Base-by-base conservation (phyloP, 1,139 yeast species). In the Geotrichum bryndzae region DNA sequence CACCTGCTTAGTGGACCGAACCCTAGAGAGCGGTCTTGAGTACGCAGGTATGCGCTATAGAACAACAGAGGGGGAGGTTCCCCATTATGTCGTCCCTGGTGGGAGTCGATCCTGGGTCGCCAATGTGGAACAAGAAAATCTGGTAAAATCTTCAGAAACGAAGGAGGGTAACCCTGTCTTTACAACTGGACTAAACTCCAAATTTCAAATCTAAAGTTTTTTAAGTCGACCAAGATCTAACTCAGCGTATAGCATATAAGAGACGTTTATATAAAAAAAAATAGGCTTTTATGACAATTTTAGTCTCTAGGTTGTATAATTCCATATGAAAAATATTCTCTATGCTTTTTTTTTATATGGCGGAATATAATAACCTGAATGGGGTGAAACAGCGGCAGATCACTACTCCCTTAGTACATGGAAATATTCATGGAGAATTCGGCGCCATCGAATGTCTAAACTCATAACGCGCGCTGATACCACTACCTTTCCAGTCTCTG, bases 1-100 rank as follows among this genome's bases (percentile, higher is more conserved):
- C 90, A 85, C 89, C 87, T 87, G 85, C 81, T 55, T 68, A 70
- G 54, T 29, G 54, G 18, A 27, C 6, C 51, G 54, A 52, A 35
- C 53, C 55, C 52, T 18, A 10, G 22, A 25, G 35, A 18, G n/a
- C 33, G 61, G 73, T 79, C 80, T 79, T 80, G 68, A 77, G 88
- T 78, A 67, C 69, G 76, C 87, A 86, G 87, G 90, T 84, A 82
- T 79, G 82, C 82, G 86, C 86, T 85, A 84, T 61, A 33, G 59
- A 57, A 38, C 55, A 51, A 51, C 45, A 51, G 54, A 27, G 50
- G 45, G 45, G 48, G 1, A 8, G 7, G 18, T 18, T 18, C 6
- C 45, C 13, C 45, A 38, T 1, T 4, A 15, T 38, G 6, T 5
- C 45, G 45, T n/a, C 45, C 18, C 18, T 38, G 15, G n/a, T n/a